These are phyloP conservation scores for Amanita pallidorosea DNA, from an alignment of 768 basidiomycete species.

Conservation along the genomic window DNA sequence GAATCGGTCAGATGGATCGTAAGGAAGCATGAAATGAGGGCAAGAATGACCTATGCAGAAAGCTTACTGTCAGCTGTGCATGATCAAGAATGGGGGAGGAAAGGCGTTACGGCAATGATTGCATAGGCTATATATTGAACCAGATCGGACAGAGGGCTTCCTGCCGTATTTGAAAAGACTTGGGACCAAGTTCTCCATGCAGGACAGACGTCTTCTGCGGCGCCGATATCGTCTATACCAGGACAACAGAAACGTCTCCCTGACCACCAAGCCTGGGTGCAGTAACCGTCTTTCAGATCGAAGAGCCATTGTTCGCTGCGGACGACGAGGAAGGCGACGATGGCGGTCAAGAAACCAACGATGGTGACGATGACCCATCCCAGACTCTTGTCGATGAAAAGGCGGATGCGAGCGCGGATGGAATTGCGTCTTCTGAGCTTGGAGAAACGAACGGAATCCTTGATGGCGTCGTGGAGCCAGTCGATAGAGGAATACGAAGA, in stretches of 20 bases:
- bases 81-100: not conserved
- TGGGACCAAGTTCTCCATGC: conserved; percentile 74
- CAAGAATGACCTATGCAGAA: conserved; percentile 53
- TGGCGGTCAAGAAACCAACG: conserved; percentile 77
- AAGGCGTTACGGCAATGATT: conserved; percentile 57
- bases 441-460: conserved; percentile 78
- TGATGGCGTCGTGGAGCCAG: conserved; percentile 95
- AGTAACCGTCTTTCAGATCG: conserved; percentile 89
- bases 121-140: conserved; percentile 65
- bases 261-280: conserved; percentile 55
- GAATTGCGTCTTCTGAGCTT: conserved; percentile 64
- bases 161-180: conserved; percentile 25
- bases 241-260: conserved; percentile 81
- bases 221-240: conserved; percentile 11
- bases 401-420: conserved; percentile 49
- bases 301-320: conserved; percentile 84
- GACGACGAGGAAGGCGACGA: conserved; percentile 80
- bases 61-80: not conserved
- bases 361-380: conserved; percentile 89
- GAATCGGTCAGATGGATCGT: conserved; percentile 86
- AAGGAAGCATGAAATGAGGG: conserved; percentile 62
- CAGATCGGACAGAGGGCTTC: conserved; percentile 27
- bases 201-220: conserved; percentile 35
- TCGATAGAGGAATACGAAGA: conserved; percentile 86
- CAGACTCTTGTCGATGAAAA: conserved; percentile 63